A percentile compares a stretch with the other conserved stretches of the same genome.
These are phyloP conservation scores for Zymoseptoria brevis DNA, from an alignment of 2,329 filamentous ascomycete species.

Conservation along the genomic window DNA sequence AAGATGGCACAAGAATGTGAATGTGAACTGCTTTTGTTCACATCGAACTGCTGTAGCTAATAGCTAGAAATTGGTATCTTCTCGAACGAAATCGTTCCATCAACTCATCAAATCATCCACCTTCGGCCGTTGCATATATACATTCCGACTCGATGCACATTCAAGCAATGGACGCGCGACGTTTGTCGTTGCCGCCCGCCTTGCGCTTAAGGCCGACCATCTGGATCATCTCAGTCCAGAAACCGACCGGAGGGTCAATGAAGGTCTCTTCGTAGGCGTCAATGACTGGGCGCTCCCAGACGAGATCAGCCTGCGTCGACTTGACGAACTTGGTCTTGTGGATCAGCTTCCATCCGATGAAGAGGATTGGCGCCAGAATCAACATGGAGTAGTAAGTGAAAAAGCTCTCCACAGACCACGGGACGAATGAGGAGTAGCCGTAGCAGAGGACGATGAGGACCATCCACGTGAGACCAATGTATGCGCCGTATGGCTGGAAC, in stretches of 20 bases:
- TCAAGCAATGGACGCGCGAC: neutral
- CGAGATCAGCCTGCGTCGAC: slow-evolving; percentile 49
- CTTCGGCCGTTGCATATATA: neutral
- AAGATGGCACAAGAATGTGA: neutral
- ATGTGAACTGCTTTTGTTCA: neutral
- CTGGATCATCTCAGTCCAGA: slow-evolving; percentile 49
- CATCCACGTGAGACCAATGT: slow-evolving; percentile 23
- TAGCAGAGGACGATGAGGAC: slow-evolving; percentile 39
- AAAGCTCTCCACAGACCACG: slow-evolving; percentile 36
- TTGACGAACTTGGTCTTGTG: slow-evolving; percentile 51
- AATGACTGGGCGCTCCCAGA: slow-evolving; percentile 54
- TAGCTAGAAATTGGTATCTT: neutral
- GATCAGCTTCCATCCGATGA: slow-evolving; percentile 55
- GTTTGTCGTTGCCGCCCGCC: slow-evolving; percentile 17
- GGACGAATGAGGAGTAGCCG: slow-evolving; percentile 44
- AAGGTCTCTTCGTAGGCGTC: slow-evolving; percentile 52
- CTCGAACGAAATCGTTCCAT: neutral
- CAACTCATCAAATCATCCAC: neutral
- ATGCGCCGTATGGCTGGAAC: slow-evolving; percentile 48
- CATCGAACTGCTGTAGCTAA: neutral
- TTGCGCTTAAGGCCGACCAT: slow-evolving; percentile 33
- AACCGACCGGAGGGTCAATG: slow-evolving; percentile 41
- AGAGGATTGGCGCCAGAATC: slow-evolving; percentile 47
- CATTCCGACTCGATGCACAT: neutral
- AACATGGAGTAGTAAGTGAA: slow-evolving; percentile 51